Percentiles rank a stretch among this genome's conserved stretches.
These are phyloP conservation scores for Boletus edulis DNA, from an alignment of 768 basidiomycete genomes.

Conservation along the genomic window DNA sequence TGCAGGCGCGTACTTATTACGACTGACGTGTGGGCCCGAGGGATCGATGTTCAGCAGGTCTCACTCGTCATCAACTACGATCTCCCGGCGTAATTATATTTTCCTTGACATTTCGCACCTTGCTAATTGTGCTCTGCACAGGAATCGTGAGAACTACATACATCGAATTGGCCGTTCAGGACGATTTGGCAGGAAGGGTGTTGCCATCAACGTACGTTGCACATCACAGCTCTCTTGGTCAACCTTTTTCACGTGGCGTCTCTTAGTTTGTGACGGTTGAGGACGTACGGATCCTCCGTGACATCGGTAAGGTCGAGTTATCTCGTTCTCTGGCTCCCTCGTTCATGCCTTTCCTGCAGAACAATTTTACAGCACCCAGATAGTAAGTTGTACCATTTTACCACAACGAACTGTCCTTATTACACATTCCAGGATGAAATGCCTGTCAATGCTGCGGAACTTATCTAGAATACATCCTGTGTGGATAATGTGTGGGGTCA, in stretches of 20 bases:
- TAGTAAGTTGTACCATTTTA: constrained; percentile 47
- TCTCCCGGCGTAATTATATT: constrained; percentile 71
- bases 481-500: neutral
- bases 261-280: constrained; percentile 88
- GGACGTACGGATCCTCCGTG: constrained; percentile 93
- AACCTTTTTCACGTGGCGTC: constrained; percentile 14
- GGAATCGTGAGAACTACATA: constrained; percentile 98
- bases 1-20: constrained; percentile 88
- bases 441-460: constrained; percentile 97
- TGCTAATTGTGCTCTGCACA: constrained; percentile 31
- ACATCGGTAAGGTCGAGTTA: constrained; percentile 68
- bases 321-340: constrained; percentile 2
- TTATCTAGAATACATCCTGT: constrained; percentile 57
- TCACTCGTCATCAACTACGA: constrained; percentile 98
- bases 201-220: constrained; percentile 89
- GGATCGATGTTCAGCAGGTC: constrained; percentile 98
- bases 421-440: constrained; percentile 79
- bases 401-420: constrained; percentile 17
- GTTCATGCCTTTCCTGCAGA: constrained; percentile 43
- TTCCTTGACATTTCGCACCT: constrained; percentile 3
- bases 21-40: constrained; percentile 96
- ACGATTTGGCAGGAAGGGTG: constrained; percentile 98
- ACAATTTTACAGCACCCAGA: constrained; percentile 96
- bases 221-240: constrained; percentile 1
- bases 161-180: constrained; percentile 99